Base-by-base conservation (phyloP, 805 yeast genomes). In the Monosporozyma siamensis region DNA sequence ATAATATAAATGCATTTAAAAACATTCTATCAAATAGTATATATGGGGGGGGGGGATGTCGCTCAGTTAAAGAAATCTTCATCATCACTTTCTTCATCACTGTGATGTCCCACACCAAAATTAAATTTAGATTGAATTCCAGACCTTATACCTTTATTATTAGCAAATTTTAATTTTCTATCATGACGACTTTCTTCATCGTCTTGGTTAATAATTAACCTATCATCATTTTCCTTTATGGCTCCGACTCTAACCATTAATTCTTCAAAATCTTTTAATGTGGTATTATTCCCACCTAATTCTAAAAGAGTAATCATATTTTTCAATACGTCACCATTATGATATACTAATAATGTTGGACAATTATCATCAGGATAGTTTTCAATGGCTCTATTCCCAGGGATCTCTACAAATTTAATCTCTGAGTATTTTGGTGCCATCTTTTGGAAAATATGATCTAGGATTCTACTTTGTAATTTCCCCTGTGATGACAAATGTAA, bases 301-400 rank as follows among this genome's bases (percentile, higher is more conserved):
- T 81, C 78, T 4, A 82, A 72, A 55, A 90, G 68, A 0, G 97
- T 90, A 9, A 92, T 75, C 53, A 69, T 75, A 58, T 92, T 97
- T 58, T 80, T 82, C 20, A 80, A 66, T 7, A 94, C 89, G 48
- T 85, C 78, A 23, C 81, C 82, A 43, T 86, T 76, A 55, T 76
- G 75, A 62, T 92, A 92, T 1, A 92, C 75, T 40, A 92, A 70
- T 6, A 92, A 66, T 0, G 98, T 92, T 2, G 99, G 99, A 53
- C 95, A 83, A 67, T 86, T 89, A 25, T 73, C 60, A 21, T 85
- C 90, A 2, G 98, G 97, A 61, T 89, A 92, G 56, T 81, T 80
- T 55, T 90, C 97, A 49, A 89, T 82, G 41, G 97, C 95, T 61
- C 96, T 78, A 45, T 77, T 72, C 20, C 85, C 95, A n/a, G 84